phyloP scores from a whole-genome alignment of 2,329 filamentous ascomycete genomes.

The Conoideocrella luteorostrata region DNA sequence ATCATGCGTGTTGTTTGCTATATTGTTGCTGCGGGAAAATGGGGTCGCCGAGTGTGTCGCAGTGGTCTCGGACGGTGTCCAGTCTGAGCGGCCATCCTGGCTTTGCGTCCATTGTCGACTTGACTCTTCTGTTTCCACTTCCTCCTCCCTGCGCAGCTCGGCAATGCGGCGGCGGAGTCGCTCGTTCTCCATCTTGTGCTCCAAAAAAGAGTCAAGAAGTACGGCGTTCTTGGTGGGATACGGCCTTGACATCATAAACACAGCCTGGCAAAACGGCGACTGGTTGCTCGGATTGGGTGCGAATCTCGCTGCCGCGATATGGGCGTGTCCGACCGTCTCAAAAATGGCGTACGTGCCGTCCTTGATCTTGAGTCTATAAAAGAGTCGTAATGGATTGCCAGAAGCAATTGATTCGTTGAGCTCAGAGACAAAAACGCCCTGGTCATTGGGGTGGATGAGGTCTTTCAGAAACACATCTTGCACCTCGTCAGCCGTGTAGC shows the following conservation, averaged over 20 bases:
- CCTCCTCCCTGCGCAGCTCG: slow-evolving; percentile 78
- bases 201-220: slow-evolving; percentile 84
- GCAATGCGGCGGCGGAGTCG: slow-evolving; percentile 76
- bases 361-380: slow-evolving; percentile 74
- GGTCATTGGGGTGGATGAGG: slow-evolving; percentile 80
- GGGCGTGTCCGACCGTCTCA: slow-evolving; percentile 87
- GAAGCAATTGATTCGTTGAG: slow-evolving; percentile 84
- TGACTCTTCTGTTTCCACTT: slow-evolving; percentile 66
- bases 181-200: slow-evolving; percentile 96
- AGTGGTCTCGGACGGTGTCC: slow-evolving; percentile 43
- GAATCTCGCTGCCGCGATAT: slow-evolving; percentile 66
- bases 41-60: slow-evolving; percentile 26
- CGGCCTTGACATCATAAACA: slow-evolving; percentile 87
- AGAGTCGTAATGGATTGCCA: slow-evolving; percentile 73
- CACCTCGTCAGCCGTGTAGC: slow-evolving; percentile 65
- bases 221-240: slow-evolving; percentile 85
- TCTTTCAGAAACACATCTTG: slow-evolving; percentile 72
- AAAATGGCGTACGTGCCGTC: slow-evolving; percentile 74
- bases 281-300: slow-evolving; percentile 57
- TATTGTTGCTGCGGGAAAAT: slow-evolving; percentile 23
- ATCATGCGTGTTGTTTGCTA: slow-evolving; percentile 33
- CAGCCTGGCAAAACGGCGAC: slow-evolving; percentile 71
- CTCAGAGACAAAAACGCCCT: slow-evolving; percentile 74
- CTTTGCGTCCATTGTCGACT: slow-evolving; percentile 55
- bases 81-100: slow-evolving; percentile 49